These are phyloP conservation scores for Boechera stricta DNA, from an alignment of 345 rosid genomes.

Conservation along the genomic window DNA sequence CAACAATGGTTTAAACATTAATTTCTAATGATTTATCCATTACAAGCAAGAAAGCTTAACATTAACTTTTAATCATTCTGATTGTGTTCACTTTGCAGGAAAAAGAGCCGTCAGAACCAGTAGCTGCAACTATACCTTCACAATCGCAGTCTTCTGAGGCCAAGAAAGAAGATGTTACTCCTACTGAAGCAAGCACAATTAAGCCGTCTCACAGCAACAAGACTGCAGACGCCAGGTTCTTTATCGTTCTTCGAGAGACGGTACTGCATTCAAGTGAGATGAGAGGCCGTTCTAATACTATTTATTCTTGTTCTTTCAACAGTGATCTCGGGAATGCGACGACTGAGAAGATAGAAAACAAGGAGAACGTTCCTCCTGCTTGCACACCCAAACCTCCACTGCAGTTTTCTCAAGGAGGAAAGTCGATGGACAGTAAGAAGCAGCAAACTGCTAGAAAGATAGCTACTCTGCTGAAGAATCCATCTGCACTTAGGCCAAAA, in stretches of 20 bases:
- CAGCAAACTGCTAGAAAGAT: slow-evolving; percentile 66
- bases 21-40: too few species aligned
- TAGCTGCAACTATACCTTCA: slow-evolving; percentile 8
- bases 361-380: slow-evolving; percentile 53
- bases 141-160: slow-evolving; percentile 26
- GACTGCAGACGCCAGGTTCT: slow-evolving; percentile 52
- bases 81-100: slow-evolving; percentile 26
- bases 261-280: not conserved
- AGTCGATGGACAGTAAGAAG: slow-evolving; percentile 59
- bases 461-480: slow-evolving; percentile 60
- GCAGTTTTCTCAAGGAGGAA: slow-evolving; percentile 31
- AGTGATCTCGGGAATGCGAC: not conserved
- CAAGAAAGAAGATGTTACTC: slow-evolving; percentile 14
- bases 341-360: slow-evolving; percentile 33
- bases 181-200: slow-evolving; percentile 6
- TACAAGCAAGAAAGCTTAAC: not conserved
- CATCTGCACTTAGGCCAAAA: slow-evolving; percentile 57
- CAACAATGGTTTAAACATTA: not conserved
- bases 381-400: slow-evolving; percentile 55
- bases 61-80: slow-evolving; percentile 9
- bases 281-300: slow-evolving; percentile 32
- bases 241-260: slow-evolving; percentile 12
- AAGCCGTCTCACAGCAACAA: slow-evolving; percentile 10
- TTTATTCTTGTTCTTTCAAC: slow-evolving; percentile 23
- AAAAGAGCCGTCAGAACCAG: slow-evolving; percentile 16